Evolutionary conservation across 768 basidiomycete genomes (phyloP), one percentile per base, ranked within the genome.

Genomic region (Pisolithus albus): DNA sequence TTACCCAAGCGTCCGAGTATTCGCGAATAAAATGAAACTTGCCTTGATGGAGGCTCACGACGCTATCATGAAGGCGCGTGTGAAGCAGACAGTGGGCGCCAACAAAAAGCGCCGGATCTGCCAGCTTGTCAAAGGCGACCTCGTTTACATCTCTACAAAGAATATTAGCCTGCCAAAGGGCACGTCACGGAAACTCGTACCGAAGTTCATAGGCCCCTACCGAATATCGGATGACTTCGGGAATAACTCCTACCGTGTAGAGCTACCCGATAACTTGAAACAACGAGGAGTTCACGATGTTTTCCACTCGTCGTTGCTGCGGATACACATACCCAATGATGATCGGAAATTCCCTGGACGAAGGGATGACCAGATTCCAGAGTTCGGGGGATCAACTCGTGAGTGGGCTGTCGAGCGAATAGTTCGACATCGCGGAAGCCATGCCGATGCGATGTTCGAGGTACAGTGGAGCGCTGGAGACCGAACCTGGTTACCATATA

Each of bases 141-240:
- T 64, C 7, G 58, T 64, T 2, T 70, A 63, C 42, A 37, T 66
- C 9, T 59, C 60, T 3, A 62, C 59, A 2, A 59, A 64, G 49
- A 66, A 69, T 48, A 52, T 67, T n/a, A 40, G 49, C 0, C 47
- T 70, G 4, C 69, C 68, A 0, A 69, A 67, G 48, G 53, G 56
- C 2, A 4, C 57, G 10, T 58, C 65, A 1, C 37, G 60, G 0
- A 74, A 74, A 46, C 53, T 74, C 0, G 55, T 62, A 6, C 72
- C 71, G 0, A 69, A 67, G 30, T 74, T 57, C 42, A 63, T 72
- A 15, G 70, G 71, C 5, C 71, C 71, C 0, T 70, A 64, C 38
- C 49, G 45, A 9, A 53, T 72, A 18, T 52, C 0, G 47, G 48
- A 5, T 4, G 57, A 56, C 9, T 19, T 57, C 6, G 45, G 44